Evolutionary conservation across 495 filamentous ascomycete genomes (phyloP).

Genomic region (Entonaema liquescens): DNA sequence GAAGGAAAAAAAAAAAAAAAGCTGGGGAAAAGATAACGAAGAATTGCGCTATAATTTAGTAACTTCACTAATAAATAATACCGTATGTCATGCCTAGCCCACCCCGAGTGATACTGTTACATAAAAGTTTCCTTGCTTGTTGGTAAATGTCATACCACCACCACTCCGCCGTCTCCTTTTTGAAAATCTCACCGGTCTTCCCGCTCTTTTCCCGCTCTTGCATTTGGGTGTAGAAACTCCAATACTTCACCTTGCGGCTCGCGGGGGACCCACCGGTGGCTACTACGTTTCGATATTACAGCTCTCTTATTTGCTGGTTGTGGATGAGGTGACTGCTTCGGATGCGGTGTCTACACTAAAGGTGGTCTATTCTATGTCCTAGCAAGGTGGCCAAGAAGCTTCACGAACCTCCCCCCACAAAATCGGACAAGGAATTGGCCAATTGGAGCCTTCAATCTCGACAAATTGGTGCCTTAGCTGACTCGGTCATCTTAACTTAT

Average conservation of each 20-base stretch:
- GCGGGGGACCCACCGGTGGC: conserved; percentile 14
- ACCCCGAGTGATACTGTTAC: conserved; percentile 16
- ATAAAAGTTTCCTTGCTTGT: conserved; percentile 25
- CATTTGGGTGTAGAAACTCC: neutral
- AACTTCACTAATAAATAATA: neutral
- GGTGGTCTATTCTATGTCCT: neutral
- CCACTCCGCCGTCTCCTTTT: conserved; percentile 9
- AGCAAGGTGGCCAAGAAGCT: neutral
- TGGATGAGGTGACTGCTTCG: neutral
- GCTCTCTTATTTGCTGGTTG: conserved; percentile 7
- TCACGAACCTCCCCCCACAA: conserved; percentile 1
- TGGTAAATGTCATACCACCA: conserved; percentile 1
- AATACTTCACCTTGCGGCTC: conserved; percentile 4
- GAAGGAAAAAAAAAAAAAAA: neutral
- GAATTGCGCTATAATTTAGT: neutral
- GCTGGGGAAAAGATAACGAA: conserved; percentile 26
- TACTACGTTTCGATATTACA: neutral
- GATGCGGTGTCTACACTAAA: neutral
- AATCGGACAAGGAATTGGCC: neutral
- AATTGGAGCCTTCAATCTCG: neutral
- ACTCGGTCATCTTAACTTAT: neutral
- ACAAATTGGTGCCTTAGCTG: neutral
- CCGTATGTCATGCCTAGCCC: neutral
- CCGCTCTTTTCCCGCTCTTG: neutral
- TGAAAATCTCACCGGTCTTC: neutral